Base-by-base conservation (phyloP, 2,329 filamentous ascomycete species). In the Aureobasidium sp. region DNA sequence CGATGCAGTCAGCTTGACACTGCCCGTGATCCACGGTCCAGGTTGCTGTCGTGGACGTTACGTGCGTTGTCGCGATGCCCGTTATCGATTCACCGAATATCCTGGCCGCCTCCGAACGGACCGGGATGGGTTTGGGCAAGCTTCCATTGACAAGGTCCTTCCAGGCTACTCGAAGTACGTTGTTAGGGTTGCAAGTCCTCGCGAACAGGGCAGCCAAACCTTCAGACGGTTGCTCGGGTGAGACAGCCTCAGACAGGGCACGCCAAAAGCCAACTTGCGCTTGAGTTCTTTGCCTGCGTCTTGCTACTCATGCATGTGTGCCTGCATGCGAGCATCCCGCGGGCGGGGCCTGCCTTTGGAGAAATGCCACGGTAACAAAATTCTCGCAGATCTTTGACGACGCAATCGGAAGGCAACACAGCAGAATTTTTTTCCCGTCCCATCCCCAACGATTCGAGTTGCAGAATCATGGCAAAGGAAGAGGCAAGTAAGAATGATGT, bases 1-100 rank as follows among this genome's bases (percentile, higher is more conserved):
- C n/a, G 36, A 57, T 45, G 53, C 37, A 36, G 52, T 55, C 52
- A 55, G 52, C 52, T 55, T 55, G 36, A 41, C 52, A 22, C 27
- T 31, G 25, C 20, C 27, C 37, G 14, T 14, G 27, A n/a, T 39
- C 51, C 36, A 29, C 4, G 27, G 31, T 39, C 51, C 36, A 41
- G 37, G 25, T 42, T 42, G 31, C 11, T 22, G 37, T 31, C 31
- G 49, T 53, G 49, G 22, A 53, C 36, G 36, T 53, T 53, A 39
- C 17, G 37, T 42, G 52, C 27, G 37, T 42, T 55, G 39, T 25
- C 9, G 47, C 17, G 20, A 53, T 53, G 51, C 42, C 15, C 36
- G 36, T 29, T 42, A 37, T 42, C 31, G 27, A 20, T 27, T 56
- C 17, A 22, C 52, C 39, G 17, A 56, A 44, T 17, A 41, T 31